These are phyloP conservation scores for Areca catechu DNA, from an alignment of 176 grass and related monocot genomes.

Conservation along the genomic window DNA sequence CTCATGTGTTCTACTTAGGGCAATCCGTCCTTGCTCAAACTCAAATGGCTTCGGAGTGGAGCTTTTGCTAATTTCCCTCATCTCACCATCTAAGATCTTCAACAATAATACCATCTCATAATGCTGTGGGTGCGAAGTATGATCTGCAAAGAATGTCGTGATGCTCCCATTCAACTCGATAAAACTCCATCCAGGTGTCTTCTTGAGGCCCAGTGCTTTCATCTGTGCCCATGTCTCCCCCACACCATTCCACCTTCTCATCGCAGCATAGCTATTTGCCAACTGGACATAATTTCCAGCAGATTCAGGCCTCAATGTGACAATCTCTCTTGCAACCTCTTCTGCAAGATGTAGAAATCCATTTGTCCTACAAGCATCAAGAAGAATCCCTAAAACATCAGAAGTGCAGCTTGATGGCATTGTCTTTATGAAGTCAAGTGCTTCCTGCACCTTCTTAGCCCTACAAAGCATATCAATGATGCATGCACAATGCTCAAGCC, in stretches of 20 bases:
- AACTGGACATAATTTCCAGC: slow-evolving; percentile 22
- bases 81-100: slow-evolving; percentile 10
- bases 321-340: slow-evolving; percentile 7
- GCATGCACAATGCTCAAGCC: slow-evolving; percentile 22
- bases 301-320: slow-evolving; percentile 5
- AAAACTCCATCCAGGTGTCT: slow-evolving; percentile 21
- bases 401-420: slow-evolving; percentile 10
- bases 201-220: slow-evolving; percentile 17
- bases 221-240: slow-evolving; percentile 15
- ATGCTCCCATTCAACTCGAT: slow-evolving; percentile 15
- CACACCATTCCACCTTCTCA: slow-evolving; percentile 17
- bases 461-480: slow-evolving; percentile 18
- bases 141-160: slow-evolving; percentile 14
- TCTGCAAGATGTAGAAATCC: not conserved
- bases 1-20: too few relatives aligned
- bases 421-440: slow-evolving; percentile 2
- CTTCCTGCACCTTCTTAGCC: slow-evolving; percentile 16
- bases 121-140: not conserved
- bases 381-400: slow-evolving; percentile 18
- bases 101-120: slow-evolving; percentile 2
- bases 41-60: not conserved
- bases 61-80: slow-evolving; percentile 5
- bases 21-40: too few relatives aligned
- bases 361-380: slow-evolving; percentile 16
- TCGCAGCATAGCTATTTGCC: slow-evolving; percentile 16